Conservation (phyloP, 441 rosid genomes). For the Erysimum cheiri region DNA sequence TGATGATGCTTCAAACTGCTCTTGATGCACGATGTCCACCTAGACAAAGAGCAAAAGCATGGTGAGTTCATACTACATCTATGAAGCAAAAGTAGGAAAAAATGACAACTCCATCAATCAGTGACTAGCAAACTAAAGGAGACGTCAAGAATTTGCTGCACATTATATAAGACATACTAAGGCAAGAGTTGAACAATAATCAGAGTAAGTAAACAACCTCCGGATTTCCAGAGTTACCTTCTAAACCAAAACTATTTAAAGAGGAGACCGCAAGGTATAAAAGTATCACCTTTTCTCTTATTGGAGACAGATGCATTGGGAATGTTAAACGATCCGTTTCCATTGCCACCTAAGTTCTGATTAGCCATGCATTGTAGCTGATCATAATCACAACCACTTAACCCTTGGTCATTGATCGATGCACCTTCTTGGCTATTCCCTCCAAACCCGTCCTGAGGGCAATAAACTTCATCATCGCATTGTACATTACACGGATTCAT, state of each 20-base stretch:
- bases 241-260: not conserved
- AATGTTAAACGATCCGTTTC: slow-evolving; percentile 23
- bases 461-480: slow-evolving; percentile 72
- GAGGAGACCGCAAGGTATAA: not conserved
- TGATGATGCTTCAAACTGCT: slow-evolving; percentile 52
- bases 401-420: slow-evolving; percentile 53
- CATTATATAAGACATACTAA: not conserved
- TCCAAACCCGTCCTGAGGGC: slow-evolving; percentile 64
- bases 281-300: slow-evolving; percentile 75
- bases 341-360: slow-evolving; percentile 36
- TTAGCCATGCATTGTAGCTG: slow-evolving; percentile 48
- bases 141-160: slow-evolving; percentile 4
- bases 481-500: slow-evolving; percentile 84
- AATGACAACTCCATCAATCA: not conserved
- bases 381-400: slow-evolving; percentile 71
- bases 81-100: not conserved
- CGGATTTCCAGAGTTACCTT: not conserved
- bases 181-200: not conserved
- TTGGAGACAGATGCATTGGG: slow-evolving; percentile 52
- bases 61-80: slow-evolving; percentile 5
- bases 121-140: not conserved
- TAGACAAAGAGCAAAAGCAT: slow-evolving; percentile 25
- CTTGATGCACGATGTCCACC: slow-evolving; percentile 54
- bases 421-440: slow-evolving; percentile 59
- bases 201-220: not conserved